Evolutionary conservation across 148 eudicot species (phyloP).

Genomic region (Heliosperma pusillum): DNA sequence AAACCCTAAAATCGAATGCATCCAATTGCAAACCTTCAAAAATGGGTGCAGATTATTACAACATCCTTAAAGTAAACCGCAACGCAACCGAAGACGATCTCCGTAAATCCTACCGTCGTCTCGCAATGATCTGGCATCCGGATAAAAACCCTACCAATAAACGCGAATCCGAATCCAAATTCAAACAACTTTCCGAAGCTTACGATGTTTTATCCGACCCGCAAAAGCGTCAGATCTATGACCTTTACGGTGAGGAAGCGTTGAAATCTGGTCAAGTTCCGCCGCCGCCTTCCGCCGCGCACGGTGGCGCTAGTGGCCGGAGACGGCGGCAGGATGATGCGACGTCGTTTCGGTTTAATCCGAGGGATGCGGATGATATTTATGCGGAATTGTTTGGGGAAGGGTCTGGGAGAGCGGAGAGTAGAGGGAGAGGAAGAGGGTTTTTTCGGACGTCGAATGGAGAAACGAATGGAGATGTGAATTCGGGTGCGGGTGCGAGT

Average conservation of each 20-base stretch:
- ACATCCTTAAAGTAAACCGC: conserved; percentile 79
- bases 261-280: conserved; percentile 75
- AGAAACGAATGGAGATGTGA: conserved; percentile 12
- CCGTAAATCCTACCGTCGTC: conserved; percentile 65
- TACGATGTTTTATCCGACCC: conserved; percentile 85
- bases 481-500: too few species aligned
- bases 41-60: conserved; percentile 86
- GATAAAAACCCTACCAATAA: conserved; percentile 60
- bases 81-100: conserved; percentile 77
- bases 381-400: conserved; percentile 74
- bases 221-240: conserved; percentile 89
- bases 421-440: conserved; percentile 28
- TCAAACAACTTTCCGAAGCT: conserved; percentile 90
- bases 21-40: background rate
- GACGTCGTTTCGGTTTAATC: conserved; percentile 60
- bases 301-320: conserved; percentile 30
- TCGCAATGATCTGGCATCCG: conserved; percentile 83
- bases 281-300: conserved; percentile 52
- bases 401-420: conserved; percentile 22
- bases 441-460: conserved; percentile 36
- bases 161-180: conserved; percentile 66
- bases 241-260: conserved; percentile 82
- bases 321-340: conserved; percentile 19
- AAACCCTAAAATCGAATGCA: conserved; percentile 7
- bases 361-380: conserved; percentile 84